Evolutionary conservation across 2,329 filamentous ascomycete genomes (phyloP).

Genomic region (Scolecobasidium constrictum): DNA sequence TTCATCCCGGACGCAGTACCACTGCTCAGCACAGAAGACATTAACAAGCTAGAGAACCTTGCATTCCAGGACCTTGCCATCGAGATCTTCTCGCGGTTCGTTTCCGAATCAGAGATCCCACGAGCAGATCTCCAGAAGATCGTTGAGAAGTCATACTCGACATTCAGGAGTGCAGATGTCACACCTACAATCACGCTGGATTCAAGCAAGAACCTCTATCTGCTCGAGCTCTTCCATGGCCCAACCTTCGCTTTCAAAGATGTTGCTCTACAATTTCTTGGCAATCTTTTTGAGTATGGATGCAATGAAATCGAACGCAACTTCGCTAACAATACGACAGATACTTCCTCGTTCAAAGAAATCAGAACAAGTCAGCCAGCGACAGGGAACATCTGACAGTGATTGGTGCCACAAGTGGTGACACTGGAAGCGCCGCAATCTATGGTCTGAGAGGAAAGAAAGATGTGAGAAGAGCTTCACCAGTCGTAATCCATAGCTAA

Average conservation of each 20-base stretch:
- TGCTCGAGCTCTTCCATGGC: constrained; percentile 93
- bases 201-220: constrained; percentile 58
- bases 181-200: constrained; percentile 73
- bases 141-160: constrained; percentile 75
- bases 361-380: constrained; percentile 51
- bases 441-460: constrained; percentile 92
- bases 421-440: constrained; percentile 85
- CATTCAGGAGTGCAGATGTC: constrained; percentile 70
- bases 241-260: constrained; percentile 79
- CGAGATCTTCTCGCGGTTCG: constrained; percentile 78
- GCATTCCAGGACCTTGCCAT: constrained; percentile 74
- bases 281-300: constrained; percentile 71
- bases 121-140: constrained; percentile 68
- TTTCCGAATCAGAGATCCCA: constrained; percentile 75
- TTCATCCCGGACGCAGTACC: constrained; percentile 83
- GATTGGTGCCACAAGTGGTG: constrained; percentile 29
- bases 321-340: constrained; percentile 57
- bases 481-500: not conserved
- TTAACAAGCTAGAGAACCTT: constrained; percentile 62
- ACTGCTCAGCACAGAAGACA: constrained; percentile 49
- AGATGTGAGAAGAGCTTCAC: constrained; percentile 51
- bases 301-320: constrained; percentile 73
- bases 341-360: constrained; percentile 68
- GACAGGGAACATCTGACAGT: constrained; percentile 40
- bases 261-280: constrained; percentile 82